These are phyloP conservation scores for Claviceps sp. DNA, from an alignment of 2,329 filamentous ascomycete genomes.

Conservation along the genomic window DNA sequence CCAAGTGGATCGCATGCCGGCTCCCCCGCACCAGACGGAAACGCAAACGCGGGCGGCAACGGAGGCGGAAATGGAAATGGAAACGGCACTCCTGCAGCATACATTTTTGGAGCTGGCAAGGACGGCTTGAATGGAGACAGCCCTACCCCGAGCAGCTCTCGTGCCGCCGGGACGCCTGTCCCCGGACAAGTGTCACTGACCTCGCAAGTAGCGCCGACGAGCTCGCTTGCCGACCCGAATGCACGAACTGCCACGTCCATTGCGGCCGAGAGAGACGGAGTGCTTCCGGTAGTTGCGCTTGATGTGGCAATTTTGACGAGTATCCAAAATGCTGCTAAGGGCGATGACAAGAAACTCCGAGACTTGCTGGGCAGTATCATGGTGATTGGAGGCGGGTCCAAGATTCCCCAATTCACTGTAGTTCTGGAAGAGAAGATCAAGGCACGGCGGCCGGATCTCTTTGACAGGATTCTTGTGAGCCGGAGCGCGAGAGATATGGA, in stretches of 20 bases:
- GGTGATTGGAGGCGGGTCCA: conserved; percentile 75
- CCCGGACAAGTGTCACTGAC: conserved; percentile 19
- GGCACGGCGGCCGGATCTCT: conserved; percentile 45
- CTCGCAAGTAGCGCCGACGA: conserved; percentile 24
- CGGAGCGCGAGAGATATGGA: conserved; percentile 83
- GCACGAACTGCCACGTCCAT: conserved; percentile 38
- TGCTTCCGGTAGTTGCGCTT: conserved; percentile 70
- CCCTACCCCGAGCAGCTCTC: conserved; percentile 38
- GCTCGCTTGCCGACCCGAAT: conserved; percentile 36
- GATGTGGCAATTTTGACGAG: conserved; percentile 83
- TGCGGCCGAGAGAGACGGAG: conserved; percentile 60
- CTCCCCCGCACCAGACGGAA: conserved; percentile 66
- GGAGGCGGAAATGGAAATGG: background rate
- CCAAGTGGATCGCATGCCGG: conserved; percentile 77
- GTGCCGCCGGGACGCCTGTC: conserved; percentile 33
- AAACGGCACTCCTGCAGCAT: conserved; percentile 49
- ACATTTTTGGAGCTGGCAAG: conserved; percentile 38
- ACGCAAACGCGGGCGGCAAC: conserved; percentile 13
- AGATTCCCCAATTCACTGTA: conserved; percentile 65
- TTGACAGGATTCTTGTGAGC: conserved; percentile 48
- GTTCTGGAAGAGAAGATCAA: conserved; percentile 76
- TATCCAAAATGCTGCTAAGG: conserved; percentile 74
- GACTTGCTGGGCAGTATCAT: conserved; percentile 86
- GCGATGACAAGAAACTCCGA: conserved; percentile 83
- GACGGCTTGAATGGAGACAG: conserved; percentile 34